phyloP scores from a whole-genome alignment of 805 yeast genomes.

The Saccharomycopsis malanga region DNA sequence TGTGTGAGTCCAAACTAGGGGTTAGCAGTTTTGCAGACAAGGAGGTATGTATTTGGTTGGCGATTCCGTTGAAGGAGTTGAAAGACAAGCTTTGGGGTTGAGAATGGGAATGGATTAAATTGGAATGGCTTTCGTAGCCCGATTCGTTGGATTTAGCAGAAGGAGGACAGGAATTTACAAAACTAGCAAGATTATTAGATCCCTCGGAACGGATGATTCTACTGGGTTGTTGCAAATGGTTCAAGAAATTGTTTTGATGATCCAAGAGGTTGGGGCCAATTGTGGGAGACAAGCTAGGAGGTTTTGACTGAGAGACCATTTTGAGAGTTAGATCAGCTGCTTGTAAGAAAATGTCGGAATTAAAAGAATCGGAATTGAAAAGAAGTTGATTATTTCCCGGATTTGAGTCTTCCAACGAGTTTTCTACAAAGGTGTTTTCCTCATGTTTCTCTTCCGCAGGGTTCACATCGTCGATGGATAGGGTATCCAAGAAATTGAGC shows the following conservation, averaged over 20 bases:
- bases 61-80: not conserved
- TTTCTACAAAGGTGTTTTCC: not conserved
- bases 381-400: not conserved
- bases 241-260: not conserved
- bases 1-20: too few species aligned
- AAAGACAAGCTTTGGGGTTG: slow-evolving; percentile 4
- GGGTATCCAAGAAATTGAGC: slow-evolving; percentile 1
- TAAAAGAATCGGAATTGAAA: slow-evolving; percentile 2
- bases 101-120: slow-evolving; percentile 4
- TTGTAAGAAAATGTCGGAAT: slow-evolving; percentile 16
- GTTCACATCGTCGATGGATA: not conserved
- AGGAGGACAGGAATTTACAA: not conserved
- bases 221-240: slow-evolving; percentile 6
- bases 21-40: not conserved
- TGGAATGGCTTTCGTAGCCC: not conserved
- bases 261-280: slow-evolving; percentile 2
- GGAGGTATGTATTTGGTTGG: not conserved
- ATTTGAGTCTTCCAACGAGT: not conserved
- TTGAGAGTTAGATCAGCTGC: slow-evolving; percentile 23
- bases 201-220: slow-evolving; percentile 10
- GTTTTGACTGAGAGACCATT: slow-evolving; percentile 16
- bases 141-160: not conserved
- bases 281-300: not conserved
- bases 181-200: slow-evolving; percentile 10
- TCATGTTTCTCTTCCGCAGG: not conserved